Evolutionary conservation across 129 eudicot genomes (phyloP).

Genomic region (Ambrosia trifida): DNA sequence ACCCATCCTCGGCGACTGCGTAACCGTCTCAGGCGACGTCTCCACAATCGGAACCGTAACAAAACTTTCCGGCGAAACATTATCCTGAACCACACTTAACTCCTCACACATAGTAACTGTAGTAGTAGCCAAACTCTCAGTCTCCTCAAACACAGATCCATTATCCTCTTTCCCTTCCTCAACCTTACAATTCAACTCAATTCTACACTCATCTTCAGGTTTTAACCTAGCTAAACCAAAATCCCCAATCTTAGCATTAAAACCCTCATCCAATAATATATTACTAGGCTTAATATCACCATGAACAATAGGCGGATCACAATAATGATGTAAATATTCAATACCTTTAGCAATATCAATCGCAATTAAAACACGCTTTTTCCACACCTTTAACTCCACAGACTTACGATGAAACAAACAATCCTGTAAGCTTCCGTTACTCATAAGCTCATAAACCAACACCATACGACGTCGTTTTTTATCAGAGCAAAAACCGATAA

Average conservation of each 20-base stretch:
- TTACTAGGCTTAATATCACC: conserved; percentile 98
- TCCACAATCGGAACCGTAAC: conserved; percentile 41
- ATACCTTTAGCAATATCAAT: conserved; percentile 77
- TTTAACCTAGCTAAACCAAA: conserved; percentile 88
- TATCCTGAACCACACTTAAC: conserved; percentile 36
- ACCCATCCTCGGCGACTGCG: conserved; percentile 43
- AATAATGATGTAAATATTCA: conserved; percentile 76
- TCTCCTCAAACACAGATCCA: conserved; percentile 72
- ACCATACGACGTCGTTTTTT: conserved; percentile 72
- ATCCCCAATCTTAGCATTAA: conserved; percentile 83
- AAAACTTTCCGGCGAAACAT: conserved; percentile 61
- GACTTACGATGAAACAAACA: conserved; percentile 72
- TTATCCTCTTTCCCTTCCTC: conserved; percentile 63
- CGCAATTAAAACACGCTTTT: conserved; percentile 49
- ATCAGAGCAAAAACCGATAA: conserved; percentile 75
- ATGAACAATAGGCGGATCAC: conserved; percentile 85
- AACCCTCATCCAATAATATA: conserved; percentile 57
- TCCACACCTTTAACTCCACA: conserved; percentile 62
- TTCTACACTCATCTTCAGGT: conserved; percentile 45
- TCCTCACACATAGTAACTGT: conserved; percentile 63
- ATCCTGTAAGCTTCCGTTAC: conserved; percentile 90
- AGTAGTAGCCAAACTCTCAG: conserved; percentile 66
- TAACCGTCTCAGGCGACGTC: conserved; percentile 51
- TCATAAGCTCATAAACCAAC: conserved; percentile 85
- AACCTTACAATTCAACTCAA: conserved; percentile 40